Evolutionary conservation across 2,329 filamentous ascomycete genomes (phyloP), one percentile per base, ranked within the genome.

Genomic region (Pseudogymnoascus sp.): DNA sequence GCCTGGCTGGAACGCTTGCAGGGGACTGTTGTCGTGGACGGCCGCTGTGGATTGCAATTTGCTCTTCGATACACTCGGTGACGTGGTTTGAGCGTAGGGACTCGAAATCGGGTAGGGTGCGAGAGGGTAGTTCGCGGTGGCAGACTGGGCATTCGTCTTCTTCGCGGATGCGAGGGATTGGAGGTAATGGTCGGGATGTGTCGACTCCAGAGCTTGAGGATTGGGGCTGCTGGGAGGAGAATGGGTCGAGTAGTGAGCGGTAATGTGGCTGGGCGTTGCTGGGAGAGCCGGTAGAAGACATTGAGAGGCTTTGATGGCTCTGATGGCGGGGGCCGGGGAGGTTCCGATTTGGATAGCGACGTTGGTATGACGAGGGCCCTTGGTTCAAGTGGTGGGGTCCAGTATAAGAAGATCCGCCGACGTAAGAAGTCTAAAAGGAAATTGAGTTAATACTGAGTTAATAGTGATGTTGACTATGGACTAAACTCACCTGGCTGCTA

Each of bases 101-200:
- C 69, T 87, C 84, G 64, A 77, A 84, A 66, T 86, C 80, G 1
- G 80, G 73, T 1, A 87, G 77, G 4, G 73, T 74, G 16, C 79
- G 78, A 1, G 84, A 81, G 0, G 90, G 89, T 3, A 92, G 79
- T 75, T 92, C 88, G 39, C 79, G 77, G 71, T 90, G 89, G 70
- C 90, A 93, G 51, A 93, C 83, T 0, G 90, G 90, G 67, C 90
- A 93, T 70, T 91, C 88, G 72, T 93, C 90, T 71, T 92, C 90
- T 73, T 93, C 90, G 5, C 81, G 79, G 70, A 83, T 80, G 64
- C 82, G 83, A 1, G 65, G 69, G 23, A 67, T 64, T 48, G 64
- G 64, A 14, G 71, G 66, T 6, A 69, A 65, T 19, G 68, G 65
- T 14, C 68, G 63, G 14, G 37, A 28, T 21, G 31, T 41, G 43